Evolutionary conservation across 2,329 filamentous ascomycete genomes (phyloP).

Genomic region (Microdochium trichocladiopsis): DNA sequence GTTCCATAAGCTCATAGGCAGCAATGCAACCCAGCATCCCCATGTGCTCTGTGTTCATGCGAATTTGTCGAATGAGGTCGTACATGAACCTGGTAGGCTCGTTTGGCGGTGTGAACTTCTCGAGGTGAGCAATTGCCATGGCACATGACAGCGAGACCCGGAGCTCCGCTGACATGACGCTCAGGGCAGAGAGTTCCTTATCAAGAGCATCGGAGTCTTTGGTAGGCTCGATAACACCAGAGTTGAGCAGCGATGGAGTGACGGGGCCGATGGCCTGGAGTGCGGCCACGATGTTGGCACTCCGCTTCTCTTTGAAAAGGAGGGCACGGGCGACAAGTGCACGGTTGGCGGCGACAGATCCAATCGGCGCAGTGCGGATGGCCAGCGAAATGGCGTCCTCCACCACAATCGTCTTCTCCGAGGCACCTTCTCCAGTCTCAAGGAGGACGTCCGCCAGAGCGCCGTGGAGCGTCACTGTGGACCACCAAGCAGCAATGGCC

Average conservation of each 20-base stretch:
- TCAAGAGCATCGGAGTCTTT: constrained; percentile 26
- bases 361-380: constrained; percentile 66
- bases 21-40: constrained; percentile 54
- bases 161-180: constrained; percentile 41
- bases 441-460: constrained; percentile 60
- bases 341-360: constrained; percentile 62
- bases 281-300: constrained; percentile 48
- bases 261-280: constrained; percentile 42
- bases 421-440: constrained; percentile 36
- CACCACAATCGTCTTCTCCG: constrained; percentile 24
- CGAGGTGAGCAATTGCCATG: constrained; percentile 53
- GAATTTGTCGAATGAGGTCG: constrained; percentile 37
- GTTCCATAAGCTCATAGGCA: constrained; percentile 50
- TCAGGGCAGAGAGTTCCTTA: constrained; percentile 36
- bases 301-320: constrained; percentile 45
- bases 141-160: constrained; percentile 52
- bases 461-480: constrained; percentile 64
- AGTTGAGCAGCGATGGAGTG: constrained; percentile 23
- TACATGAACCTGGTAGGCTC: constrained; percentile 37
- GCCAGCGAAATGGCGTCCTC: constrained; percentile 57
- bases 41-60: constrained; percentile 30
- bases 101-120: constrained; percentile 30
- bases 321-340: constrained; percentile 53
- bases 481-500: constrained; percentile 87
- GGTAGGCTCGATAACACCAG: constrained; percentile 3